Base-by-base conservation (phyloP, 1,284 basidiomycete genomes). In the Austropuccinia psidii region DNA sequence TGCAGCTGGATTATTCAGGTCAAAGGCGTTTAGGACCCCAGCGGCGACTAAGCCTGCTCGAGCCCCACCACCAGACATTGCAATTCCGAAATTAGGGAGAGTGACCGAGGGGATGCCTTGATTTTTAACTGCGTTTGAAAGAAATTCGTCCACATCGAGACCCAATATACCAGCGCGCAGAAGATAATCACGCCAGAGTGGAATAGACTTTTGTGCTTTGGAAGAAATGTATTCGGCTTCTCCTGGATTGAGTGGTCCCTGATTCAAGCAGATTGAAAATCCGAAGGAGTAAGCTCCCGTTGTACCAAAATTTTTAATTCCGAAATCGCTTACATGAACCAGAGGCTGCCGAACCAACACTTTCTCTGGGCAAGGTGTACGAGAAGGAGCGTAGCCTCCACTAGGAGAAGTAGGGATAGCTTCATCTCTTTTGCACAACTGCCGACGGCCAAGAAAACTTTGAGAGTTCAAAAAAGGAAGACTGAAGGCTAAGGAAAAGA, bases 331-430 rank as follows among this genome's bases (percentile, higher is more conserved):
- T 11, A 73, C 72, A 9, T 65, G 24, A 37, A 73, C 62, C n/a
- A 54, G 27, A 43, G 72, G 61, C 54, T 73, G 61, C 29, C 72
- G 50, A 35, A 73, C 54, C 29, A 55, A 37, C n/a, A 73, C 47
- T 54, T 33, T 65, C 31, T 45, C 41, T 1, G 72, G 72, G 60
- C 72, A 73, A 45, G 61, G 72, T 58, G 37, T 35, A 64, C 62
- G 61, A 43, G 62, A 57, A 27, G 72, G 72, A 58, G 72, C 72
- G 43, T 73, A 73, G 41, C 61, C 54, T n/a, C 62, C 61, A 50
- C 61, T 65, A 29, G 72, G 72, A 9, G 72, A 64, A 62, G 72
- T 73, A 24, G 62, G 72, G 21, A 73, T 65, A 39, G 72, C 72
- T 65, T 65, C 52, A 64, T 73, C 72, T 37, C 72, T 33, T 31